A percentile compares a stretch with the other conserved stretches of the same genome.
phyloP scores from a whole-genome alignment of 768 basidiomycete genomes.

The Amylocystis lapponica region DNA sequence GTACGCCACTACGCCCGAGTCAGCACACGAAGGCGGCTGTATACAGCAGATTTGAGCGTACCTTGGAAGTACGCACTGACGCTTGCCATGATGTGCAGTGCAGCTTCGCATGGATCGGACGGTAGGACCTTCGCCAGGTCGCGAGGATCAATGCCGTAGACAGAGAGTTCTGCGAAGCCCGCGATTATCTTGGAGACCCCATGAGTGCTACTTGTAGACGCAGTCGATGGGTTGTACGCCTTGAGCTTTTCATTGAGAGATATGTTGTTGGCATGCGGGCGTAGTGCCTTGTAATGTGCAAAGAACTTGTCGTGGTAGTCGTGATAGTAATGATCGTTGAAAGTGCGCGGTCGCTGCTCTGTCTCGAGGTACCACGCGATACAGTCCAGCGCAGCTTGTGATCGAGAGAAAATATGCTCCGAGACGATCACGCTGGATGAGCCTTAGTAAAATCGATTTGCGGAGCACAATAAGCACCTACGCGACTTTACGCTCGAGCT shows the following conservation, averaged over 20 bases:
- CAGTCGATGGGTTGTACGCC: not conserved
- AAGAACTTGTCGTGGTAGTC: slow-evolving; percentile 43
- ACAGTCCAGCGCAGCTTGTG: slow-evolving; percentile 31
- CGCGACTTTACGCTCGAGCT: slow-evolving; percentile 13
- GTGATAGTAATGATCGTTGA: slow-evolving; percentile 17
- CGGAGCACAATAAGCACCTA: slow-evolving; percentile 3
- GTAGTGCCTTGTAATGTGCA: slow-evolving; percentile 36
- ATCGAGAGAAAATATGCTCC: slow-evolving; percentile 43
- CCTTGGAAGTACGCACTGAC: slow-evolving; percentile 76
- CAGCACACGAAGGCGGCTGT: no score
- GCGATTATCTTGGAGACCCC: slow-evolving; percentile 31
- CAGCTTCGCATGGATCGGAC: slow-evolving; percentile 47
- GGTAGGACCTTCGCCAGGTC: slow-evolving; percentile 48
- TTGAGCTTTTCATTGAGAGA: slow-evolving; percentile 1
- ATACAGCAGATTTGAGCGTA: no score
- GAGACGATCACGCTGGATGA: slow-evolving; percentile 39
- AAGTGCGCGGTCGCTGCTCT: slow-evolving; percentile 31
- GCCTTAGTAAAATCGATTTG: not conserved
- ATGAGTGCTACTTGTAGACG: slow-evolving; percentile 1
- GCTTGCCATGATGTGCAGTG: slow-evolving; percentile 62
- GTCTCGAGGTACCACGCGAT: slow-evolving; percentile 45
- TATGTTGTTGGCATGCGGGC: slow-evolving; percentile 5
- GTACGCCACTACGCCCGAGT: slow-evolving; percentile 42
- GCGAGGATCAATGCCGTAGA: slow-evolving; percentile 30
- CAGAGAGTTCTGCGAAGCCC: slow-evolving; percentile 22